Conservation (phyloP, 2,329 filamentous ascomycete species). For the Colletotrichum tanaceti region DNA sequence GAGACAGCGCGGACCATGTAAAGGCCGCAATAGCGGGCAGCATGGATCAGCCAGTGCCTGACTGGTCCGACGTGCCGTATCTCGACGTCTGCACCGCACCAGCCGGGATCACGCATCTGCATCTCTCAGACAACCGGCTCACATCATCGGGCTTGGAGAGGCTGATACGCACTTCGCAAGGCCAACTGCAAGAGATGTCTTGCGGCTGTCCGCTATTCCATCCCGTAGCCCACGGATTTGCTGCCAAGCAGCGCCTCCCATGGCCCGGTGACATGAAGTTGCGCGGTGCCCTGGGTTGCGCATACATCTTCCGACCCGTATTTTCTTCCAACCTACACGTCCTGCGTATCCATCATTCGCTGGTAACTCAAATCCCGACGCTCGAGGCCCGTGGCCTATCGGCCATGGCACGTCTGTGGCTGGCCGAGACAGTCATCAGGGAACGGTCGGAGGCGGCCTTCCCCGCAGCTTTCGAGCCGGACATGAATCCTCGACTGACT, state of each 20-base stretch:
- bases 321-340: constrained; percentile 64
- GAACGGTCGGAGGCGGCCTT: constrained; percentile 59
- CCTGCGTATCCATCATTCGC: constrained; percentile 69
- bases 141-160: constrained; percentile 56
- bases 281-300: constrained; percentile 57
- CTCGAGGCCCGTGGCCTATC: constrained; percentile 54
- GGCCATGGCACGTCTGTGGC: constrained; percentile 50
- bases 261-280: constrained; percentile 51
- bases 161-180: constrained; percentile 57
- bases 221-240: background rate
- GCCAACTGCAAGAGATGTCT: constrained; percentile 64
- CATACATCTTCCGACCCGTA: constrained; percentile 63
- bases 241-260: constrained; percentile 26
- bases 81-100: constrained; percentile 45
- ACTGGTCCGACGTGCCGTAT: constrained; percentile 33
- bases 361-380: constrained; percentile 66
- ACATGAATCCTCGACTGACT: constrained; percentile 66
- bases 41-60: constrained; percentile 29
- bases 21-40: constrained; percentile 44
- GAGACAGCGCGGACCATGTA: constrained; percentile 50
- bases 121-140: constrained; percentile 62
- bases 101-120: constrained; percentile 64
- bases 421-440: constrained; percentile 60
- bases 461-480: constrained; percentile 61
- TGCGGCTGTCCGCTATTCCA: constrained; percentile 56